Conservation (phyloP, 352 stramenopile species). For the Phytophthora fragariaefolia region DNA sequence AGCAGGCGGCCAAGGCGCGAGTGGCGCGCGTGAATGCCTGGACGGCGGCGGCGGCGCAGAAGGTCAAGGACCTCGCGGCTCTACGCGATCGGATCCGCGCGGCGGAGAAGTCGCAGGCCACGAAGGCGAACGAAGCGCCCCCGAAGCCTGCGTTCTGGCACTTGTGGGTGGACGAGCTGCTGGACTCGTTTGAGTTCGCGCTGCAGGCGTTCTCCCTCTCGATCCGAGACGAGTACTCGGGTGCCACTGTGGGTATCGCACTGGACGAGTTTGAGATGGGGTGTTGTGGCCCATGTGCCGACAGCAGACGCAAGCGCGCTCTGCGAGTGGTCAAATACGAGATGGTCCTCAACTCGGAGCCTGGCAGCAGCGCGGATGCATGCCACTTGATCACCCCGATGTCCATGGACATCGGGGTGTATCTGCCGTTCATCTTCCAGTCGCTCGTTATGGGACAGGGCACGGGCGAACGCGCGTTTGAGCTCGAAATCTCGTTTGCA, state of each 20-base stretch:
- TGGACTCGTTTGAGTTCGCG: slow-evolving; percentile 75
- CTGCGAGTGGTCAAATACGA: slow-evolving; percentile 69
- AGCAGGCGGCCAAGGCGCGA: slow-evolving; percentile 57
- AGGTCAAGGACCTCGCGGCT: slow-evolving; percentile 62
- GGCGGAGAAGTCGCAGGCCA: slow-evolving; percentile 31
- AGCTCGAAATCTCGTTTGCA: slow-evolving; percentile 60
- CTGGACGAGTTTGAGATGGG: slow-evolving; percentile 72
- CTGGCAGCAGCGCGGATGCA: slow-evolving; percentile 35
- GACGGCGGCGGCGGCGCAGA: slow-evolving; percentile 64
- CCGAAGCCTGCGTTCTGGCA: slow-evolving; percentile 64
- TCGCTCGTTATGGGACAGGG: slow-evolving; percentile 59
- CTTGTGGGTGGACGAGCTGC: slow-evolving; percentile 58
- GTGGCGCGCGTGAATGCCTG: slow-evolving; percentile 60
- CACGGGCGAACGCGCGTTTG: slow-evolving; percentile 47
- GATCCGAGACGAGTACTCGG: slow-evolving; percentile 69
- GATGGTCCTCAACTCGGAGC: slow-evolving; percentile 68
- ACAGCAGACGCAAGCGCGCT: slow-evolving; percentile 49
- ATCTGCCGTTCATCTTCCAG: slow-evolving; percentile 75
- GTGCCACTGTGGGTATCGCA: slow-evolving; percentile 56
- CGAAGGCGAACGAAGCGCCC: slow-evolving; percentile 21
- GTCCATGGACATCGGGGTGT: slow-evolving; percentile 61
- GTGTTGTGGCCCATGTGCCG: slow-evolving; percentile 32
- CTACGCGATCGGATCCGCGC: slow-evolving; percentile 41
- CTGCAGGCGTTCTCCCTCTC: slow-evolving; percentile 57
- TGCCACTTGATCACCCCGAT: slow-evolving; percentile 63